Base-by-base conservation (phyloP, 2,329 filamentous ascomycete species). In the Exophiala sp. region DNA sequence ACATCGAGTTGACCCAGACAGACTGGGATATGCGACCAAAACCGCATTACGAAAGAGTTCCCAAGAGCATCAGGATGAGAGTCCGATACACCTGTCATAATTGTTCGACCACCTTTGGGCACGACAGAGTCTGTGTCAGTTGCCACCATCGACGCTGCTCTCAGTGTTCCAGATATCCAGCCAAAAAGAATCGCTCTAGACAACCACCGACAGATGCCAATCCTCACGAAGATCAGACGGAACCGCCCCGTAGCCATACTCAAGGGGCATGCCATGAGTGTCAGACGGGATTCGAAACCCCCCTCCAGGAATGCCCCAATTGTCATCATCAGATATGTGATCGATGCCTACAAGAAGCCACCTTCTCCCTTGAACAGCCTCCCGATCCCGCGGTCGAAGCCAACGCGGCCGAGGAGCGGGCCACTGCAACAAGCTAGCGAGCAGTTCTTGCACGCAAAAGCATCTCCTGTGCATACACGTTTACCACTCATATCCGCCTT, bases 61-160 rank as follows among this genome's bases (percentile, higher is more conserved):
- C 69, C 43, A 73, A 73, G 52, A 66, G 68, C 19, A 70, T 73
- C 46, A 69, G 71, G 50, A 72, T 74, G 69, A 64, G 71, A 35
- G 69, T 75, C 24, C 71, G 65, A 43, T 72, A 71, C 39, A 83
- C 79, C 56, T 96, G 90, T 68, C 90, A 95, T 69, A 77, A 80
- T 59, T 96, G 90, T 72, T 79, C 82, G 51, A 80, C 83, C 11
- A 78, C 79, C 19, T 95, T 91, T 65, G 83, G 85, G 48, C 68
- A 78, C 16, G 79, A 83, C 61, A 88, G 84, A 69, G 75, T 84
- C 52, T 95, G 90, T 68, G 68, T 76, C 57, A 80, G 79, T 58
- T 96, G 90, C 71, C 77, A 85, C 60, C 90, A 96, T 69, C 73
- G 74, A 40, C 81, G 87, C 58, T 96, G 90, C 78, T 85, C 80